These are phyloP conservation scores for Plantago elongata DNA, from an alignment of 257 asterid genomes.

Conservation along the genomic window DNA sequence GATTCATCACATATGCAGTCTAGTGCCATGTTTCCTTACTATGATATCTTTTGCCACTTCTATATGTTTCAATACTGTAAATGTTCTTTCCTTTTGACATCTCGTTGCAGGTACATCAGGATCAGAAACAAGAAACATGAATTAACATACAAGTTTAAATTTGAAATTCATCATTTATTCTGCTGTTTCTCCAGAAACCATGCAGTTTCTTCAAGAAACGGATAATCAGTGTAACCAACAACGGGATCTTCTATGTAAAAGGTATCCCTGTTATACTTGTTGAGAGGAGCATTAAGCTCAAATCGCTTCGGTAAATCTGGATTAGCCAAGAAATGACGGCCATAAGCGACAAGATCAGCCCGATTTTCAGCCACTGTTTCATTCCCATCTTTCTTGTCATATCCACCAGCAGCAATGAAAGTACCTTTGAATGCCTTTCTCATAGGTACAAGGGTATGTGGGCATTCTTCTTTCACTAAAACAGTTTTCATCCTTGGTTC, in stretches of 20 bases:
- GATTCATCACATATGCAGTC: too few species aligned
- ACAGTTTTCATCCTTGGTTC: constrained; percentile 51
- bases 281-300: constrained; percentile 51
- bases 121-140: background rate
- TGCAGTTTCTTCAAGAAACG: constrained; percentile 47
- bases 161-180: background rate
- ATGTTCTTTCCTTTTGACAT: background rate
- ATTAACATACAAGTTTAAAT: background rate
- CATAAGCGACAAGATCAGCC: constrained; percentile 59
- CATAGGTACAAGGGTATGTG: constrained; percentile 44
- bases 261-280: constrained; percentile 45
- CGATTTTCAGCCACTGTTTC: constrained; percentile 46
- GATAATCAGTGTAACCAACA: constrained; percentile 69
- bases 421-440: constrained; percentile 58
- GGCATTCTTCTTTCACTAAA: constrained; percentile 24
- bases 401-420: constrained; percentile 65
- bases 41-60: too few species aligned
- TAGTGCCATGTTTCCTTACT: too few species aligned
- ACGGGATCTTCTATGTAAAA: constrained; percentile 53
- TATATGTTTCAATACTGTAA: too few species aligned
- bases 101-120: background rate
- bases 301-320: constrained; percentile 64
- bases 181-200: constrained; percentile 17
- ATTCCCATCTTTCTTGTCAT: constrained; percentile 54
- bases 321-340: constrained; percentile 59